Evolutionary conservation across 2,329 filamentous ascomycete genomes (phyloP).

Genomic region (Anthostomella pinea): DNA sequence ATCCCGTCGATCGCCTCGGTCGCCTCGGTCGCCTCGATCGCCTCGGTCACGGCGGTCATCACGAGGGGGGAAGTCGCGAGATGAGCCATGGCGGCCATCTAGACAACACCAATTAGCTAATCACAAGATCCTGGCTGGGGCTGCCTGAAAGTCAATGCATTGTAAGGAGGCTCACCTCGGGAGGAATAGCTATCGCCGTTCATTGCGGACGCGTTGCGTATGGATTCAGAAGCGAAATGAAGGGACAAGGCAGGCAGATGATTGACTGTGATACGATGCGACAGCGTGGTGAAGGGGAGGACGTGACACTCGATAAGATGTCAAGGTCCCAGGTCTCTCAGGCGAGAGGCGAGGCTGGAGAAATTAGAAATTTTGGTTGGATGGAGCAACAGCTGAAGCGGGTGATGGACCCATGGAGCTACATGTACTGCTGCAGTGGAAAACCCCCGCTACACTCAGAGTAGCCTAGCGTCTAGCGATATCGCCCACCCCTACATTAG

Average conservation of each 20-base stretch:
- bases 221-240: neutral
- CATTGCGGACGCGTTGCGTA: constrained; percentile 51
- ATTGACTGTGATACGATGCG: constrained; percentile 8
- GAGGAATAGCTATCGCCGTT: constrained; percentile 83
- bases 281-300: constrained; percentile 2
- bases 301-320: constrained; percentile 9
- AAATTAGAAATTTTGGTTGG: constrained; percentile 32
- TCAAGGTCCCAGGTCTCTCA: constrained; percentile 21
- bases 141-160: no score
- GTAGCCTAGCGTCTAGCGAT: constrained; percentile 9
- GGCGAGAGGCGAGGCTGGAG: constrained; percentile 32
- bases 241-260: constrained; percentile 4
- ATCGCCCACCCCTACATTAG: no score
- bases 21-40: constrained; percentile 45
- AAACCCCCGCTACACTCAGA: constrained; percentile 7
- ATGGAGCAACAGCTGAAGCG: no score
- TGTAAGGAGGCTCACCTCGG: constrained; percentile 69
- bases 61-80: constrained; percentile 54
- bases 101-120: constrained; percentile 14
- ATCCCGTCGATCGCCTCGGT: constrained; percentile 30
- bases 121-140: constrained; percentile 26
- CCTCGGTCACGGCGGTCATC: constrained; percentile 39
- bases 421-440: constrained; percentile 6
- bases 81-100: constrained; percentile 51
- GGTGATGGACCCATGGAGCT: no score